phyloP scores from a whole-genome alignment of 2,329 filamentous ascomycete species.

The Conoideocrella luteorostrata region DNA sequence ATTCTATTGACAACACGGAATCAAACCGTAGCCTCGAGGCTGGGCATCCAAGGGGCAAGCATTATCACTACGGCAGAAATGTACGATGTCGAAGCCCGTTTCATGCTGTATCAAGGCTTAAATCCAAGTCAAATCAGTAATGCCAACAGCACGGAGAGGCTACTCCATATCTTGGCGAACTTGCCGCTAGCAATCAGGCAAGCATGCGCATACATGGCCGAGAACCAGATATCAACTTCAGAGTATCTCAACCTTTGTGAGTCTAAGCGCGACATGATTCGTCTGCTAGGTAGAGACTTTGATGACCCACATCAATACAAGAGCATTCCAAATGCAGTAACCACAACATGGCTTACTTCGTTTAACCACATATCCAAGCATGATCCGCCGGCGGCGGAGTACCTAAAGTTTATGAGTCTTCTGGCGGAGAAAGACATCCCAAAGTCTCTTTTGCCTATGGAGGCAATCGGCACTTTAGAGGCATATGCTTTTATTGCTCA shows the following conservation, averaged over 20 bases:
- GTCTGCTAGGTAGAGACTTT: slow-evolving; percentile 24
- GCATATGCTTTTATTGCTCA: slow-evolving; percentile 25
- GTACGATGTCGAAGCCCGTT: slow-evolving; percentile 13
- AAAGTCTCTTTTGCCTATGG: slow-evolving; percentile 15
- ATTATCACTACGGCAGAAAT: slow-evolving; percentile 18
- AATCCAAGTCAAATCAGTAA: slow-evolving; percentile 15
- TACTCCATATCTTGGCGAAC: slow-evolving; percentile 23
- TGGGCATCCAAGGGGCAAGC: slow-evolving; percentile 7
- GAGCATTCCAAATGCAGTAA: slow-evolving; percentile 20
- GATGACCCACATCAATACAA: slow-evolving; percentile 21
- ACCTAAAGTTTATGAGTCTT: slow-evolving; percentile 23
- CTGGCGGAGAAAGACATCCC: slow-evolving; percentile 24
- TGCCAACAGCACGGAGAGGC: slow-evolving; percentile 8
- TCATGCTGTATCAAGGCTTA: slow-evolving; percentile 16
- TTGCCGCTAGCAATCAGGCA: slow-evolving; percentile 30
- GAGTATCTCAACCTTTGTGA: slow-evolving; percentile 20
- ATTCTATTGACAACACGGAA: slow-evolving; percentile 14
- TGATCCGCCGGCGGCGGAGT: slow-evolving; percentile 19
- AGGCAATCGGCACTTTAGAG: slow-evolving; percentile 19
- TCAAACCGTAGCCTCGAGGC: slow-evolving; percentile 3
- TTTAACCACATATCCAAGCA: slow-evolving; percentile 22
- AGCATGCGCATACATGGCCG: slow-evolving; percentile 28
- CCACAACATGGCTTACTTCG: slow-evolving; percentile 27
- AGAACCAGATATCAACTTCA: slow-evolving; percentile 15
- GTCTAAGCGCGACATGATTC: slow-evolving; percentile 15